Base-by-base conservation (phyloP, 257 asterid genomes). In the Vinca minor region DNA sequence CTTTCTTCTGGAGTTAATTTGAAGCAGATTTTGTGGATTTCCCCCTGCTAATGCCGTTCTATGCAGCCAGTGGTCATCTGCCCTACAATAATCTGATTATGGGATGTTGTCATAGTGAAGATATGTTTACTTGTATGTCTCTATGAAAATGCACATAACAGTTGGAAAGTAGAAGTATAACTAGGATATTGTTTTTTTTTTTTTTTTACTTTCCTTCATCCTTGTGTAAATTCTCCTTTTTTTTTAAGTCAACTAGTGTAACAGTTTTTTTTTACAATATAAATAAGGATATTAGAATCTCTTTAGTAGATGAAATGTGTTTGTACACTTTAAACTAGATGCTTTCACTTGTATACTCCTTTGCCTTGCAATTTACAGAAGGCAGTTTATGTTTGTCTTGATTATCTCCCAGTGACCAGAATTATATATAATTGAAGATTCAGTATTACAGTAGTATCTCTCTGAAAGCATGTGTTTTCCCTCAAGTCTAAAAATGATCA, bases 1-100 rank as follows among this genome's bases (percentile, higher is more conserved):
- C n/a, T n/a, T 58, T 26, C 29, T 42, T 44, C 44, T 48, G 42
- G 65, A 66, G 70, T 45, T 49, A 49, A 38, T 65, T 9, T 20
- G 68, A 56, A 52, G 44, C 60, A 26, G 61, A 59, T 26, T 18
- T 52, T 8, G 20, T 21, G n/a, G n/a, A n/a, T n/a, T 17, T 48
- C 18, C 49, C 53, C 47, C 73, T 69, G 21, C 57, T 12, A 1
- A 20, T 56, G 36, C 8, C 21, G 3, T 53, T 31, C 67, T 9
- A n/a, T 25, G 53, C 15, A 23, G 52, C 20, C 61, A 46, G 32
- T 23, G 58, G 20, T 31, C 10, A 6, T n/a, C 21, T 21, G 35
- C 25, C 34, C 2, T 12, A 13, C 14, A 60, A 39, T 60, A 52
- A 39, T 36, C 28, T 11, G 21, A 39, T 11, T 5, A 60, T 1